phyloP scores from a whole-genome alignment of 1,139 yeast genomes.

The Suzukiozyma palmioleophila region DNA sequence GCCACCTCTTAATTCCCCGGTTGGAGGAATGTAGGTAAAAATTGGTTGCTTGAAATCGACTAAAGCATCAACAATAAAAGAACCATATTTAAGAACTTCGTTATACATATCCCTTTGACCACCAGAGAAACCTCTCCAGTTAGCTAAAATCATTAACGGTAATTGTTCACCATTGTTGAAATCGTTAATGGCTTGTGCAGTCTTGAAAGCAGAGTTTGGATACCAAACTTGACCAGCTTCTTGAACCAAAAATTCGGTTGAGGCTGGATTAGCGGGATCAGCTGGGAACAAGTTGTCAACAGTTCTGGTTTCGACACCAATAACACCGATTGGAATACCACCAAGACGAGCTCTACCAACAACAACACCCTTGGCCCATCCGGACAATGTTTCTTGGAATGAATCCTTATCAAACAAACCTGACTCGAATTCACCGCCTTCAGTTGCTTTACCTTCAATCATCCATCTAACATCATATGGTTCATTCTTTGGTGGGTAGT shows the following conservation, averaged over 20 bases:
- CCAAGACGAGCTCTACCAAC: constrained; percentile 98
- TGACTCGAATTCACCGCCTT: constrained; percentile 64
- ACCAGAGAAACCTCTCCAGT: constrained; percentile 99
- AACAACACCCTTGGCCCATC: constrained; percentile 98
- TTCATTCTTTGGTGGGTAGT: constrained; percentile 65
- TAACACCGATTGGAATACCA: constrained; percentile 97
- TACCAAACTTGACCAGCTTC: constrained; percentile 99
- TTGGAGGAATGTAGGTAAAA: constrained; percentile 94
- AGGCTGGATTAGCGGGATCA: constrained; percentile 95
- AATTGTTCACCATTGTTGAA: constrained; percentile 97
- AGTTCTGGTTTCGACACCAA: constrained; percentile 89
- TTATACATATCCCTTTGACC: constrained; percentile 99
- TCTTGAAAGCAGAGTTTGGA: constrained; percentile 98
- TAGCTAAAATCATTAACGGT: constrained; percentile 94
- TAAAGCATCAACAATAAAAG: constrained; percentile 93
- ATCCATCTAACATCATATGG: constrained; percentile 93
- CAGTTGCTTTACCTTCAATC: constrained; percentile 75
- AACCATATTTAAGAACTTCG: constrained; percentile 94
- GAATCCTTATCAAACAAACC: constrained; percentile 92
- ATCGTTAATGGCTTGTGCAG: constrained; percentile 97
- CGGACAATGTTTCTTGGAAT: constrained; percentile 95
- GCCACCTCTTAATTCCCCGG: constrained; percentile 98
- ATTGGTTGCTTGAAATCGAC: constrained; percentile 96
- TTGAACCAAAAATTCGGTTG: constrained; percentile 80
- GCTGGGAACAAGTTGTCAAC: constrained; percentile 92